phyloP scores from a whole-genome alignment of 192 early-diverging fungal species.

The Backusella morwellensis region DNA sequence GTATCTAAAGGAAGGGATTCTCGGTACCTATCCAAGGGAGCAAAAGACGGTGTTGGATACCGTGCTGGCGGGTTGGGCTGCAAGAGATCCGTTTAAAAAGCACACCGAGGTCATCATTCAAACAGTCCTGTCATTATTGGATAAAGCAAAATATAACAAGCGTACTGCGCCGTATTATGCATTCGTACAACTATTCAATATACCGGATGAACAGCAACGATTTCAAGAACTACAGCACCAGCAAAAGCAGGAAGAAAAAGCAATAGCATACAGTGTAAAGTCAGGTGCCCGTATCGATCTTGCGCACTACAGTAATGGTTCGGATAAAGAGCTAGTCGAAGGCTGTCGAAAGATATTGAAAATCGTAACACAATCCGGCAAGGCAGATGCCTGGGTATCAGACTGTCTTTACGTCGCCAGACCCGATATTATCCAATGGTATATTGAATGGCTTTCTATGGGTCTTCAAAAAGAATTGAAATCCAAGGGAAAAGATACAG shows the following conservation, averaged over 20 bases:
- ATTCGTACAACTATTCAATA: conserved; percentile 17
- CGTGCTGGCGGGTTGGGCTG: conserved; percentile 19
- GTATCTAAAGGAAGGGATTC: conserved; percentile 17
- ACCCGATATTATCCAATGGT: conserved; percentile 1
- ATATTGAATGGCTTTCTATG: conserved; percentile 23
- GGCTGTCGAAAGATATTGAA: conserved; percentile 16
- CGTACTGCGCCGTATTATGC: conserved; percentile 24
- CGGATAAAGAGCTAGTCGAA: neutral
- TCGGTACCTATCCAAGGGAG: conserved; percentile 17
- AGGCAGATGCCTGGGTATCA: conserved; percentile 5
- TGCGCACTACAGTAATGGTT: neutral
- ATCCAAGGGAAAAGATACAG: neutral
- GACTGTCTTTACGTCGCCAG: conserved; percentile 23
- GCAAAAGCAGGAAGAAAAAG: neutral
- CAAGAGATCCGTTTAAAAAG: conserved; percentile 5
- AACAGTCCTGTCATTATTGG: neutral
- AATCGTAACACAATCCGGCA: neutral
- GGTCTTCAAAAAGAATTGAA: neutral
- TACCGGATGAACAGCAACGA: neutral
- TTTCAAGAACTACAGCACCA: neutral
- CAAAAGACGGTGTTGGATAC: conserved; percentile 24
- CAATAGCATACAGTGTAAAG: conserved; percentile 11
- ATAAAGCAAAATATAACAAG: conserved; percentile 10
- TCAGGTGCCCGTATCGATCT: conserved; percentile 21
- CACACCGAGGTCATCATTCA: conserved; percentile 6